Base-by-base conservation (phyloP, 305 asterid species). In the Stenogyne calaminthoides region DNA sequence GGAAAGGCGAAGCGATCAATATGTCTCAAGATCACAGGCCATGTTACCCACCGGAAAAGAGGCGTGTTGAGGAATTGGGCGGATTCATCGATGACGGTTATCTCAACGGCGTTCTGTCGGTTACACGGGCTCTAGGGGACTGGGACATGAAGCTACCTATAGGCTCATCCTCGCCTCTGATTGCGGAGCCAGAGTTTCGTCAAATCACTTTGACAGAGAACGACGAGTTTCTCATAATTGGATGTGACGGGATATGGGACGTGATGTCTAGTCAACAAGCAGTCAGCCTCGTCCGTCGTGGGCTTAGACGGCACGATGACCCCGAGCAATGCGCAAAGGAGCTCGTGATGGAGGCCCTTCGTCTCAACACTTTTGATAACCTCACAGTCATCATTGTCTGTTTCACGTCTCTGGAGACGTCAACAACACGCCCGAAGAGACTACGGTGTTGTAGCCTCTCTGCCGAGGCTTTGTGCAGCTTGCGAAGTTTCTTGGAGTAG, bases 81-180 rank as follows among this genome's bases (percentile, higher is more conserved):
- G 97, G 89, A 9, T 89, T 85, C 84, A 76, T 91, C 3, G 96
- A 91, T 6, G 91, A 85, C 25, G 96, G 92, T 14, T 91, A 89
- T 66, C 88, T 91, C 39, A 91, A 91, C 27, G 92, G 97, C 0
- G 88, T 84, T 11, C 85, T 91, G 25, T 88, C 96, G 0, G 89
- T 91, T 19, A 84, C 97, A 8, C 83, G 97, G 46, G 96, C 97
- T 14, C 79, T 89, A 7, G 96, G 96, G 9, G 97, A 91, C 78
- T 91, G 97, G 97, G 94, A 91, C 86, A 78, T 91, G 96, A 91
- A 91, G 87, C 78, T 86, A 3, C 94, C 96, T n/a, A 75, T 84
- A 15, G 96, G 90, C 6, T 86, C 93, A 16, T 74, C 88, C 47
- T 83, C 91, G 6, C 96, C 96, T 55, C 97, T n/a, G 34, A 91